Base-by-base conservation (phyloP, 2,329 filamentous ascomycete genomes). In the Massarina eburnea region DNA sequence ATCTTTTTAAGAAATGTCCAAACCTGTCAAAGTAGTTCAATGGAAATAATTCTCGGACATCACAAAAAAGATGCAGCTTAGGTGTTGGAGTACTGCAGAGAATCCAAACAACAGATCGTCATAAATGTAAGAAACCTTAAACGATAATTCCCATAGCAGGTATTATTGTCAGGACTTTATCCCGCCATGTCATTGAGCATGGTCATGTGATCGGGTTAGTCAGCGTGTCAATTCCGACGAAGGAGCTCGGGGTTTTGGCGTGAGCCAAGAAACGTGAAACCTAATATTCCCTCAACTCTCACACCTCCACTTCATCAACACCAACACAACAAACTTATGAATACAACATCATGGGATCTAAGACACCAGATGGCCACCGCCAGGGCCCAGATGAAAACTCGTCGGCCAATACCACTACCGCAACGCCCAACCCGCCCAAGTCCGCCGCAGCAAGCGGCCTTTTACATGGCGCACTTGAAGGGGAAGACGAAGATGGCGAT, bases 401-500 rank as follows among this genome's bases (percentile, higher is more conserved):
- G 21, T 52, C 65, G 2, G 43, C 49, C 43, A n/a, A 49, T 34
- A 41, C 45, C 35, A 50, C 63, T 18, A 64, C 64, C 49, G 50
- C 54, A 19, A 41, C 56, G 19, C 38, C 49, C 47, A 71, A 71
- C 41, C 66, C 65, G 42, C 60, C 62, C 12, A 72, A 64, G 41
- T 49, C 63, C 45, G 61, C 62, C 27, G 54, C 62, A 46, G 67
- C 66, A 22, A 70, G 51, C 49, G 70, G 70, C 33, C 58, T 72
- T 5, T 45, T 70, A 44, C 46, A 61, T 33, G 59, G 64, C 46
- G 50, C 54, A 33, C 66, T 73, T 66, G 73, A 71, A 51, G 70
- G 75, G 47, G 74, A 62, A 39, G 59, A 71, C 43, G 76, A 79
- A 55, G 72, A 72, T 37, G 76, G 74, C 48, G 75, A 77, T 38